Base-by-base conservation (phyloP, 1,284 basidiomycete genomes). In the Wolfiporia cocos region DNA sequence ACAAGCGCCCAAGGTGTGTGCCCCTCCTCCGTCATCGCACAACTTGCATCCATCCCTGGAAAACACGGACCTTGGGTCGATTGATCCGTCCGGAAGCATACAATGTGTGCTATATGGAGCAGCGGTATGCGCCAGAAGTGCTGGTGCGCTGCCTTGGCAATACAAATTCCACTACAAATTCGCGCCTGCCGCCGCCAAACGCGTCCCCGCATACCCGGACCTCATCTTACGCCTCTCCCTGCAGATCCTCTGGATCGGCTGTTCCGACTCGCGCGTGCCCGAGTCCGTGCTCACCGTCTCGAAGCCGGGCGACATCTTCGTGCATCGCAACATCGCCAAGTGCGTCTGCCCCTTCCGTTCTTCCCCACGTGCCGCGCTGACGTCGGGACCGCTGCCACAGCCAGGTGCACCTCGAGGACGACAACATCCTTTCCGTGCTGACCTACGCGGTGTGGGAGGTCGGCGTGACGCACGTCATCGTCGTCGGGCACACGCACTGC, bases 401-500 rank as follows among this genome's bases (percentile, higher is more conserved):
- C 65, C 85, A 93, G 71, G 82, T 93, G 66, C 84, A 83, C 51
- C 67, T 71, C 1, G 66, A 84, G 47, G 94, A 98, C 63, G 78
- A 81, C 54, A 92, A 79, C 50, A 81, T 81, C 1, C 70, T 81
- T 37, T 77, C 91, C 1, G 87, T 92, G 2, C 73, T 98, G 47
- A 72, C 80, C 6, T 97, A 87, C 62, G 93, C 89, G 6, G 72
- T 97, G 30, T 74, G 78, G 50, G 69, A 76, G 51, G 70, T 96
- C 44, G 84, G 86, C 43, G 85, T 94, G 32, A 74, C 88, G 63
- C 87, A 97, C 67, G 77, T 93, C 49, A 70, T 90, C 44, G 68
- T 93, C 48, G 86, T 84, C 18, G 91, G 90, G 30, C 91, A 92
- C 63, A 83, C 82, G 5, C 68, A 77, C 49, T 93, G 90, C 57